These are phyloP conservation scores for Alternaria viburni DNA, from an alignment of 2,329 filamentous ascomycete species.

Conservation along the genomic window DNA sequence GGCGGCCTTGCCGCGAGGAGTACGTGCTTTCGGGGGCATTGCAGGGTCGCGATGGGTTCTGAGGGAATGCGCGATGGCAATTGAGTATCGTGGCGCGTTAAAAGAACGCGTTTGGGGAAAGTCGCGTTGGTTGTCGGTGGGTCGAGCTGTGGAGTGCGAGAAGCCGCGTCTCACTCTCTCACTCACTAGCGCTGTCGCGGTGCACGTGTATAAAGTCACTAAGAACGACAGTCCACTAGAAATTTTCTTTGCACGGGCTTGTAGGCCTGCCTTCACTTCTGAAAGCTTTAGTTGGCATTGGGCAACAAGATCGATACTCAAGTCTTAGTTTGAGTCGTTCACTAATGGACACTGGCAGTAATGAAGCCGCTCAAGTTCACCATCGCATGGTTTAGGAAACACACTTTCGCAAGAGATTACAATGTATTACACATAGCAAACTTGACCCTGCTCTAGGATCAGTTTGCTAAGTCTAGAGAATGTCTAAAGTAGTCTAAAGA, in stretches of 20 bases:
- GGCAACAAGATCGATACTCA: too few species aligned
- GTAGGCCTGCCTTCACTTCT: not conserved
- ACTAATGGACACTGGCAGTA: too few species aligned
- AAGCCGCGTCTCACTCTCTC: not conserved
- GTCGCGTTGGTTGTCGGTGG: not conserved
- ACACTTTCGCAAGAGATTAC: not conserved
- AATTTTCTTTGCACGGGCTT: not conserved
- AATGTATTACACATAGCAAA: not conserved
- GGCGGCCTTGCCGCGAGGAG: slow-evolving; percentile 17
- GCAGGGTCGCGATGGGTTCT: not conserved
- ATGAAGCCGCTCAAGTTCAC: not conserved
- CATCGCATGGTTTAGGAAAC: not conserved
- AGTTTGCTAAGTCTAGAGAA: not conserved
- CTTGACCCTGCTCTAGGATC: not conserved
- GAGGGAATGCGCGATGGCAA: not conserved
- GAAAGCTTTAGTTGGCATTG: too few species aligned
- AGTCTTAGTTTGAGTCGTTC: too few species aligned
- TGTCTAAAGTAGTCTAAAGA: not conserved
- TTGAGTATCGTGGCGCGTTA: not conserved
- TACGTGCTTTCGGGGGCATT: slow-evolving; percentile 25
- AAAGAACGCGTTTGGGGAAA: not conserved
- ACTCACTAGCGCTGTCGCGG: not conserved
- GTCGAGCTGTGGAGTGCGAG: not conserved
- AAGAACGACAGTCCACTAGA: not conserved
- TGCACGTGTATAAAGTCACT: not conserved